phyloP scores from a whole-genome alignment of 768 basidiomycete genomes.

The Trametes cubensis region DNA sequence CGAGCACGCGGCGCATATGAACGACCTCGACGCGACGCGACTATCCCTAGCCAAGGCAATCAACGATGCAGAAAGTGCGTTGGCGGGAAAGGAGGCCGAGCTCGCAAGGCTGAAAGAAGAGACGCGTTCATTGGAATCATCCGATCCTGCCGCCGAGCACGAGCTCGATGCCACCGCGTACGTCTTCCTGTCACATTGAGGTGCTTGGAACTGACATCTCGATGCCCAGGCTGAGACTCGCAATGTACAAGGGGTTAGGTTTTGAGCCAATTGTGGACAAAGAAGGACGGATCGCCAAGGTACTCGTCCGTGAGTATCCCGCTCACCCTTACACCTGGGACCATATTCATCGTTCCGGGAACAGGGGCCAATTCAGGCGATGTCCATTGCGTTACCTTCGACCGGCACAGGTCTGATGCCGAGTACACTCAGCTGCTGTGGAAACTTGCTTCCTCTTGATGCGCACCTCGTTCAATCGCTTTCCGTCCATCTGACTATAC shows the following conservation, averaged over 20 bases:
- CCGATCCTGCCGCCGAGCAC: constrained; percentile 74
- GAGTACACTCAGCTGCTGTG: constrained; percentile 39
- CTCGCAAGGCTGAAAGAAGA: constrained; percentile 69
- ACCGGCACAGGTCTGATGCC: constrained; percentile 33
- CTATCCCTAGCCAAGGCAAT: constrained; percentile 74
- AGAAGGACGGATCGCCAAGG: constrained; percentile 52
- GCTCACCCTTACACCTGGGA: too few relatives aligned
- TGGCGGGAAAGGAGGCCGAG: constrained; percentile 72
- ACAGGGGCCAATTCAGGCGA: constrained; percentile 51
- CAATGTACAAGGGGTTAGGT: constrained; percentile 71
- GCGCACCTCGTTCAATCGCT: background rate
- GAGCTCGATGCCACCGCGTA: constrained; percentile 72
- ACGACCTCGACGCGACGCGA: constrained; percentile 64
- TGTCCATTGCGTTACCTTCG: constrained; percentile 38
- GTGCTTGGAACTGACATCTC: background rate
- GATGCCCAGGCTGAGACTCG: constrained; percentile 59
- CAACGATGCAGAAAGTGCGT: constrained; percentile 66
- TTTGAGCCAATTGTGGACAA: constrained; percentile 67
- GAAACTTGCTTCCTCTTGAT: constrained; percentile 40
- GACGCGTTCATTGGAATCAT: constrained; percentile 59
- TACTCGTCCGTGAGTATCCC: constrained; percentile 65
- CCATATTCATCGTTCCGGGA: background rate
- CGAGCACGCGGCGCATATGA: constrained; percentile 60
- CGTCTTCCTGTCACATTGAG: constrained; percentile 29
- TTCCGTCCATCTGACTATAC: constrained; percentile 18